Conservation (phyloP, 2,329 filamentous ascomycete species). For the Fusarium gaditjirri region DNA sequence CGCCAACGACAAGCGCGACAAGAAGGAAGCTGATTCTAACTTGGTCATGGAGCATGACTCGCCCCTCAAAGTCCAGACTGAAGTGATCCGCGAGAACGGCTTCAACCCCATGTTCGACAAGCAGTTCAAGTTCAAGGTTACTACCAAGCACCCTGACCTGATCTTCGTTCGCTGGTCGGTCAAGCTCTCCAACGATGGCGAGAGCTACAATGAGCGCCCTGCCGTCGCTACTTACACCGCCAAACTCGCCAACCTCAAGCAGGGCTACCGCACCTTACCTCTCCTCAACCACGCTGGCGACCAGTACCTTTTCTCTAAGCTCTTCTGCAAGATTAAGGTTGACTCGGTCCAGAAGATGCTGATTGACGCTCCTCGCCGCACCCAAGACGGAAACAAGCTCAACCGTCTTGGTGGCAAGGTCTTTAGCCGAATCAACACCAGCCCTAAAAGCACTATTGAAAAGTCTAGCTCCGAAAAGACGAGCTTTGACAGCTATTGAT, state of each 20-base stretch:
- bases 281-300: slow-evolving; percentile 90
- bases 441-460: slow-evolving; percentile 63
- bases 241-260: slow-evolving; percentile 88
- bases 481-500: slow-evolving; percentile 56
- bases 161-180: slow-evolving; percentile 95
- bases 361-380: slow-evolving; percentile 59
- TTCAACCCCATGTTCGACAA: slow-evolving; percentile 92
- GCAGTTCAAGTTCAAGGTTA: slow-evolving; percentile 80
- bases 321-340: slow-evolving; percentile 88
- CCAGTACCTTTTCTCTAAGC: slow-evolving; percentile 91
- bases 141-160: slow-evolving; percentile 93
- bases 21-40: slow-evolving; percentile 76
- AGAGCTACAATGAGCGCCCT: slow-evolving; percentile 68
- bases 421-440: slow-evolving; percentile 65
- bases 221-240: slow-evolving; percentile 90
- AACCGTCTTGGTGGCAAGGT: slow-evolving; percentile 68
- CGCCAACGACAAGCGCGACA: slow-evolving; percentile 92
- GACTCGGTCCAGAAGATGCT: slow-evolving; percentile 67
- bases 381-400: slow-evolving; percentile 61
- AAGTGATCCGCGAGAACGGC: slow-evolving; percentile 85
- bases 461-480: slow-evolving; percentile 62
- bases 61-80: slow-evolving; percentile 81
- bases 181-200: slow-evolving; percentile 83
- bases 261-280: slow-evolving; percentile 92
- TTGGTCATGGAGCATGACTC: slow-evolving; percentile 58